Evolutionary conservation across 495 filamentous ascomycete species (phyloP).

Genomic region (Penicillium argentinense): DNA sequence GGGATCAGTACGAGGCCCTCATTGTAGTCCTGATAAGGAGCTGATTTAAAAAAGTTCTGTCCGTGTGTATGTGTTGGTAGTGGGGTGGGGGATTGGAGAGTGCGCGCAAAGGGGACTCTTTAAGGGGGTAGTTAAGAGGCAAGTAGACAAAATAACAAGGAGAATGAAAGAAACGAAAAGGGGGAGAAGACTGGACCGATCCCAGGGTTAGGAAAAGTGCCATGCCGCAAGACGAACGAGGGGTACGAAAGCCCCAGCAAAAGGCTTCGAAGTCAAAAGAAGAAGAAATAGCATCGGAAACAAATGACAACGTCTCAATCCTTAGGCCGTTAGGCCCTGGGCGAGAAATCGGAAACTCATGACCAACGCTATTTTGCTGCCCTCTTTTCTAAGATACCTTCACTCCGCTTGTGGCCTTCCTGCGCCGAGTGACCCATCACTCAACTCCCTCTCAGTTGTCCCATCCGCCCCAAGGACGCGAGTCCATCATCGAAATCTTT

Average conservation of each 20-base stretch:
- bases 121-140: slow-evolving; percentile 30
- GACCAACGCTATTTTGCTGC: slow-evolving; percentile 9
- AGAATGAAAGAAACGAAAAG: slow-evolving; percentile 27
- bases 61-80: slow-evolving; percentile 31
- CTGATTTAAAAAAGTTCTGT: slow-evolving; percentile 31
- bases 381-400: slow-evolving; percentile 8
- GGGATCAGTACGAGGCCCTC: slow-evolving; percentile 27
- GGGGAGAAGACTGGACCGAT: slow-evolving; percentile 10
- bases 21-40: slow-evolving; percentile 34
- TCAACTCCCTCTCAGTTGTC: slow-evolving; percentile 20
- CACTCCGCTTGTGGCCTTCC: slow-evolving; percentile 11
- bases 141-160: slow-evolving; percentile 34
- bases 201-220: slow-evolving; percentile 11
- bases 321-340: slow-evolving; percentile 13
- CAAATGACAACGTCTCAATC: slow-evolving; percentile 8
- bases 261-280: slow-evolving; percentile 12
- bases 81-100: slow-evolving; percentile 26
- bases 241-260: slow-evolving; percentile 7
- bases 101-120: slow-evolving; percentile 35
- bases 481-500: slow-evolving; percentile 39
- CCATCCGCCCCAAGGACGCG: slow-evolving; percentile 34
- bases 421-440: slow-evolving; percentile 18
- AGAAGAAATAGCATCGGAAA: background rate
- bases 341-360: slow-evolving; percentile 6
- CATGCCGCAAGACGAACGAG: slow-evolving; percentile 10